A percentile compares a stretch with the other conserved stretches of the same genome.
These are phyloP conservation scores for Clarireedia homoeocarpa DNA, from an alignment of 2,329 filamentous ascomycete genomes.

Conservation along the genomic window DNA sequence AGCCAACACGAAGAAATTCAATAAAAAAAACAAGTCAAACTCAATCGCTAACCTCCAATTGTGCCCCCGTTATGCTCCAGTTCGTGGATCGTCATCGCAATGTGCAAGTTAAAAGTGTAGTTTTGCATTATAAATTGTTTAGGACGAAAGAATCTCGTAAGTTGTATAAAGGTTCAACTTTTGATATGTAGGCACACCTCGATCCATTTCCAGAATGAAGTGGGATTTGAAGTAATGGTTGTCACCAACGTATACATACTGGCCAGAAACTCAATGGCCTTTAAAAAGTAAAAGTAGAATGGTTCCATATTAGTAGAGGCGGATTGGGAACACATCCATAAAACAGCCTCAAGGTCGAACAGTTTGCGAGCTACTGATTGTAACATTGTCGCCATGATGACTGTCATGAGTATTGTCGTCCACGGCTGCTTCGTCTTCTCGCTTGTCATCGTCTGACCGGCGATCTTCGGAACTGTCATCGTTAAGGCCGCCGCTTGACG, in stretches of 20 bases:
- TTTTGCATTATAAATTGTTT: slow-evolving; percentile 7
- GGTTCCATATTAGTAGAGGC: slow-evolving; percentile 8
- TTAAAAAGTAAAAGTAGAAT: slow-evolving; percentile 4
- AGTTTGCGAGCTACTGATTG: background rate
- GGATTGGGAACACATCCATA: background rate
- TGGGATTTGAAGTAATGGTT: background rate
- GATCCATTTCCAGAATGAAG: background rate
- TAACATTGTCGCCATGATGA: background rate
- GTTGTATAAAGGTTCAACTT: background rate
- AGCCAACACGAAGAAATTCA: background rate
- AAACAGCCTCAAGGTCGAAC: background rate
- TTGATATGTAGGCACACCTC: background rate
- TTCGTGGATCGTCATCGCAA: slow-evolving; percentile 8
- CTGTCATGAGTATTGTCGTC: background rate
- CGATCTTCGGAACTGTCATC: slow-evolving; percentile 11
- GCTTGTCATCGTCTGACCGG: slow-evolving; percentile 15
- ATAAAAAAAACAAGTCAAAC: slow-evolving; percentile 11
- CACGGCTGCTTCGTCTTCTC: background rate
- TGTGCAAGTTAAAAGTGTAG: background rate
- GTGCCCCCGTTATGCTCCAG: slow-evolving; percentile 22
- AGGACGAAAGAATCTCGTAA: background rate
- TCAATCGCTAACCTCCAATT: slow-evolving; percentile 21
- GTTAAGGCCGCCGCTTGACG: background rate
- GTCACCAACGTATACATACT: background rate
- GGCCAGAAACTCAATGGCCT: background rate